phyloP scores from a whole-genome alignment of 73 alveolate genomes.

The Paramecium octaurelia region DNA sequence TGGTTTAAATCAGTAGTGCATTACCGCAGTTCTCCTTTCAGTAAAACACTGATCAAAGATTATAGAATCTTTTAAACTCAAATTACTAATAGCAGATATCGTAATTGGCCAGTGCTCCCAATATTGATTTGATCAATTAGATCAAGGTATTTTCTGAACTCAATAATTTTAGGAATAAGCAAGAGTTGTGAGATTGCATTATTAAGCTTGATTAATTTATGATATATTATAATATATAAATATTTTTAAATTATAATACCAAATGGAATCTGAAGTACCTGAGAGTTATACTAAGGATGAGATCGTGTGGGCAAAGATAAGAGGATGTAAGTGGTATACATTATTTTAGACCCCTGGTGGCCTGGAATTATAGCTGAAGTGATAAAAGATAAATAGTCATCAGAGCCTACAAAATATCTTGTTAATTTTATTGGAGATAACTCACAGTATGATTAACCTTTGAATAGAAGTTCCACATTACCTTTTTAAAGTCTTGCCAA shows the following conservation, averaged over 20 bases:
- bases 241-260: background rate
- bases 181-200: background rate
- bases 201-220: background rate
- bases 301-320: conserved; percentile 36
- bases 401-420: conserved; percentile 35
- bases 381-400: background rate
- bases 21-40: background rate
- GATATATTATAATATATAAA: background rate
- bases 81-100: background rate
- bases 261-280: background rate
- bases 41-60: background rate
- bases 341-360: conserved; percentile 45
- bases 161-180: background rate
- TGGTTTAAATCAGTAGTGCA: background rate
- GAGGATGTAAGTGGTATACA: conserved; percentile 1
- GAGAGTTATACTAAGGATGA: conserved; percentile 10
- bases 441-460: conserved; percentile 8
- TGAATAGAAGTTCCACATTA: background rate
- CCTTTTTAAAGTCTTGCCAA: background rate
- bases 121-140: background rate
- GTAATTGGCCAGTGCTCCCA: background rate
- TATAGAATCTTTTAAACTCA: background rate
- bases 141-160: background rate
- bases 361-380: conserved; percentile 48
- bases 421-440: conserved; percentile 49